Evolutionary conservation across 2,329 filamentous ascomycete genomes (phyloP), one percentile per base, ranked within the genome.

Genomic region (Cytospora paraplurivora): DNA sequence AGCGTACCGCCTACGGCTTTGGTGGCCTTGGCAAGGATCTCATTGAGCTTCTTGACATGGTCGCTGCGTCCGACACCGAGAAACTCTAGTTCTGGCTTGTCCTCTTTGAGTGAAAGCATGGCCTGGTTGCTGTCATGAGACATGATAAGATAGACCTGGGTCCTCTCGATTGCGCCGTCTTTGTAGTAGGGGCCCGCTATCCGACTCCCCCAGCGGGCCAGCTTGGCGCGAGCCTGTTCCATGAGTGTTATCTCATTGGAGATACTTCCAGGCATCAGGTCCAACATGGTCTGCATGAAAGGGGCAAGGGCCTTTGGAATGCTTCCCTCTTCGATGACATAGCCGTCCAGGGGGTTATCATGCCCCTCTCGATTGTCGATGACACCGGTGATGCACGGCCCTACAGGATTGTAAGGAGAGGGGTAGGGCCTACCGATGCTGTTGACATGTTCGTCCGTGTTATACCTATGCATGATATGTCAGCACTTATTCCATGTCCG

Each of bases 71-170:
- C 83, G 4, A 86, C 83, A 0, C 86, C 86, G 1, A 83, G 74
- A 70, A 88, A 89, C 64, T 85, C 81, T 1, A 90, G 77, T 4
- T 82, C 76, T 0, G 84, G 84, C 69, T 84, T 83, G 70, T 88
- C 85, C 53, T 87, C 75, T 66, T 85, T 79, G 7, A 90, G 76
- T 0, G 80, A 82, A 54, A 90, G 71, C 8, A 80, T 81, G 1
- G 84, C 86, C 73, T 89, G 85, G 68, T 86, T 86, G 51, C 81
- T 85, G 68, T 89, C 87, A 68, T 89, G 86, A 1, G 83, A 85
- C 85, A 89, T 88, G 70, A 89, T 79, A 4, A 90, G 77, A 70
- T 88, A 90, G 0, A 86, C 80, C 63, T 88, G 83, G 0, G 86
- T 90, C 63, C 76, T 82, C 71, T 84, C 81, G 21, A 88, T 74